Conservation (phyloP, 2,329 filamentous ascomycete genomes). For the Gyromitra esculenta region DNA sequence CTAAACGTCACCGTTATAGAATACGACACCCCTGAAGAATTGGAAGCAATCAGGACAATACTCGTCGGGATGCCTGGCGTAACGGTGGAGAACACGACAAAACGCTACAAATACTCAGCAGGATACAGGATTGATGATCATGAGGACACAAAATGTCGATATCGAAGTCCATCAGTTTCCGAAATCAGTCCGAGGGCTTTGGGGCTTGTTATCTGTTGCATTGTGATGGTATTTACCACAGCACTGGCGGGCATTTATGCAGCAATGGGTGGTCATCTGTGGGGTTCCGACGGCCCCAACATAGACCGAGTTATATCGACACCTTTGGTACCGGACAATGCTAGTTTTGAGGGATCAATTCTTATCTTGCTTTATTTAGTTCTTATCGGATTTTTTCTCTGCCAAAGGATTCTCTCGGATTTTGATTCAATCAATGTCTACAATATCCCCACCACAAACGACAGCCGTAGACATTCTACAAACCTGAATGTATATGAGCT, state of each 20-base stretch:
- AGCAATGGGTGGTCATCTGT: background rate
- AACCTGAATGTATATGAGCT: background rate
- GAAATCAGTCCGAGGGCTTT: background rate
- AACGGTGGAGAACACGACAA: background rate
- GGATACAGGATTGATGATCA: slow-evolving; percentile 7
- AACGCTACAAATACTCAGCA: slow-evolving; percentile 2
- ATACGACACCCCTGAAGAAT: slow-evolving; percentile 1
- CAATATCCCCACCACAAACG: background rate
- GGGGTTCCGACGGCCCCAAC: background rate
- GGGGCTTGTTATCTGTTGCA: background rate
- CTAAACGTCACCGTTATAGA: slow-evolving; percentile 8
- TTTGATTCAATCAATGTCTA: background rate
- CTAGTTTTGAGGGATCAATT: background rate
- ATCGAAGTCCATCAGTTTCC: background rate
- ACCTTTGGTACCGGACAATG: background rate
- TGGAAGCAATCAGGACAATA: background rate
- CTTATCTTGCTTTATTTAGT: background rate
- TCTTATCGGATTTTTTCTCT: background rate
- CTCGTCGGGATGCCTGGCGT: slow-evolving; percentile 2
- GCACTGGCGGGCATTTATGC: background rate
- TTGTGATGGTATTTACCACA: background rate
- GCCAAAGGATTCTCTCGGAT: background rate
- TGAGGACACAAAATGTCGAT: background rate
- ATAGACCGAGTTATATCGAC: no score
- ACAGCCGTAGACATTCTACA: background rate